phyloP scores from a whole-genome alignment of 257 asterid genomes.

The Solanum appendiculatum region DNA sequence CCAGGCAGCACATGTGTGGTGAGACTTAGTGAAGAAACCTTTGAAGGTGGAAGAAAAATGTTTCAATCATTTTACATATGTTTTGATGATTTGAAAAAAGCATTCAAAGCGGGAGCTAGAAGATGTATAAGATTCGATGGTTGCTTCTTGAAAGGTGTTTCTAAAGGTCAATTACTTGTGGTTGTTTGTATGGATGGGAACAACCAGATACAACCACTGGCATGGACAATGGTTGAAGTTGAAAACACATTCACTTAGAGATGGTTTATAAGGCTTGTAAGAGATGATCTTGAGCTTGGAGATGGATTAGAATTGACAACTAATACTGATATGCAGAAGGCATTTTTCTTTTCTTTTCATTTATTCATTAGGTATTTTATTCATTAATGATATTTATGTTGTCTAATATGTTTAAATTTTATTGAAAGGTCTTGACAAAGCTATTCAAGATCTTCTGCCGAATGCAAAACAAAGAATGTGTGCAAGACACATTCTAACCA shows the following conservation, averaged over 20 bases:
- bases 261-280: too few relatives aligned
- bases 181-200: background rate
- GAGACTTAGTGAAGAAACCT: background rate
- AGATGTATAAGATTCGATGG: background rate
- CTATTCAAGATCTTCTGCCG: background rate
- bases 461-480: too few relatives aligned
- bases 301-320: background rate
- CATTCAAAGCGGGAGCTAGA: background rate
- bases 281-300: background rate
- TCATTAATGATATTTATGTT: too few relatives aligned
- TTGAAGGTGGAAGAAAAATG: background rate
- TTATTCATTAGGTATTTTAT: too few relatives aligned
- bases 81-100: too few relatives aligned
- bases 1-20: background rate
- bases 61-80: background rate
- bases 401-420: too few relatives aligned
- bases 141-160: background rate
- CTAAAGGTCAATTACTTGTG: background rate
- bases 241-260: too few relatives aligned
- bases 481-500: too few relatives aligned
- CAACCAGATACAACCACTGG: background rate
- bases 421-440: background rate
- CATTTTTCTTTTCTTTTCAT: too few relatives aligned
- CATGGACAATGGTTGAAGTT: background rate
- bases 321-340: background rate